Percentiles rank a stretch among this genome's conserved stretches.
Evolutionary conservation across 257 asterid genomes (phyloP).

Genomic region (Nicotiana obtusifolia): DNA sequence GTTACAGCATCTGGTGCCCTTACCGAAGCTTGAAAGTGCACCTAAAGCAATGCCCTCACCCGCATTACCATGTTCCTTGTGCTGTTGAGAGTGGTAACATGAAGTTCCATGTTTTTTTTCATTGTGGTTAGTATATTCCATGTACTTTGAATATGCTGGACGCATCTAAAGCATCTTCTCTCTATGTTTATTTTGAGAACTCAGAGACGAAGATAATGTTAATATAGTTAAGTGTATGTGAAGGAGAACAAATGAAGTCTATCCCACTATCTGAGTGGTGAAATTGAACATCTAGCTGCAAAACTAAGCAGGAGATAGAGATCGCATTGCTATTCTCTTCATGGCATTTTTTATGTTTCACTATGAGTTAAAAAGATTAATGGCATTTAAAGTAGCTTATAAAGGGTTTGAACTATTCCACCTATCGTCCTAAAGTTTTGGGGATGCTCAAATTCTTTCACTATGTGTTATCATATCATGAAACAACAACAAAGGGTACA

Average conservation of each 20-base stretch:
- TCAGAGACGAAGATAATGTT: neutral
- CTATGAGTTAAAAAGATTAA: neutral
- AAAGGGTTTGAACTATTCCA: neutral
- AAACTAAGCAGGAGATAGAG: neutral
- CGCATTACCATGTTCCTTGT: neutral
- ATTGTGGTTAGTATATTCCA: neutral
- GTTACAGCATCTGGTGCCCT: neutral
- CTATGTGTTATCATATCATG: neutral
- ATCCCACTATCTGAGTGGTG: neutral
- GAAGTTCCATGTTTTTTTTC: neutral
- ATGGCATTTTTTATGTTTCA: neutral
- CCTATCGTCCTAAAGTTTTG: neutral
- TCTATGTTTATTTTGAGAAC: neutral
- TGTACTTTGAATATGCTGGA: neutral
- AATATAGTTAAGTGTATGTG: neutral
- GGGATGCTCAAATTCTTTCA: neutral
- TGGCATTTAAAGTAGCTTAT: neutral
- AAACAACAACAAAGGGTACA: neutral
- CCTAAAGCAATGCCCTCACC: neutral
- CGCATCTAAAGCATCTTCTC: neutral
- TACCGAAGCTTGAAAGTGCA: neutral
- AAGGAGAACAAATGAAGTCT: neutral
- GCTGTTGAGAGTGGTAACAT: neutral
- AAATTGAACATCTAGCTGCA: neutral
- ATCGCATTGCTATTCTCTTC: neutral